Evolutionary conservation across 257 asterid genomes (phyloP), one percentile per base, ranked within the genome.

Genomic region (Linderniella brevidens): DNA sequence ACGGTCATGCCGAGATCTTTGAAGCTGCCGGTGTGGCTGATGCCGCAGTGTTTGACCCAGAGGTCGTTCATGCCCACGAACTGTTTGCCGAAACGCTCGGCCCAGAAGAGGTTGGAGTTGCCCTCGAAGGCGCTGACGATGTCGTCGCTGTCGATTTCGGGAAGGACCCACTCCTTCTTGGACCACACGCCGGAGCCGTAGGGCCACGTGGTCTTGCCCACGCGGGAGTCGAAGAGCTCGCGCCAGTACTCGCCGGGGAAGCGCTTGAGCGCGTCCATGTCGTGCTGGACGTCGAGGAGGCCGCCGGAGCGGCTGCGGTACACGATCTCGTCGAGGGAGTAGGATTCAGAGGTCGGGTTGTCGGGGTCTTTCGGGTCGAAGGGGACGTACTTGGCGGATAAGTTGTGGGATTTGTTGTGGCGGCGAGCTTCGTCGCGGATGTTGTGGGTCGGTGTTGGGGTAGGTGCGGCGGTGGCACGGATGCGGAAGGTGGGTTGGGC

Each of bases 181-280:
- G 93, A 81, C 93, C 93, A 81, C n/a, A 81, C 93, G 8, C 93
- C 93, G 0, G 92, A 78, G 0, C 93, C 93, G 29, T 82, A 82
- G 0, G 93, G 92, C 93, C 93, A 82, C 8, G 78, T 78, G 14
- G 93, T 82, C 65, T 78, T 82, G n/a, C 93, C 93, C 13, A 78
- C 79, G 48, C 93, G 92, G 4, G 93, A 82, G 40, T 82, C 92
- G 60, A 82, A 82, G 0, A 82, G 59, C 36, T 64, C 13, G 0
- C 80, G 71, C 93, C 93, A 82, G 58, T 81, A 81, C 38, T 72
- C 71, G 15, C 93, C 93, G n/a, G 61, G 75, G 60, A 68, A 82
- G 32, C 75, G 64, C 70, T 64, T 75, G 37, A 82, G 48, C n/a
- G 93, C 93, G 4, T 78, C 77, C 74, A 82, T 62, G 16, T 82